Conservation (phyloP, 169 alveolate species). For the Besnoitia besnoiti region DNA sequence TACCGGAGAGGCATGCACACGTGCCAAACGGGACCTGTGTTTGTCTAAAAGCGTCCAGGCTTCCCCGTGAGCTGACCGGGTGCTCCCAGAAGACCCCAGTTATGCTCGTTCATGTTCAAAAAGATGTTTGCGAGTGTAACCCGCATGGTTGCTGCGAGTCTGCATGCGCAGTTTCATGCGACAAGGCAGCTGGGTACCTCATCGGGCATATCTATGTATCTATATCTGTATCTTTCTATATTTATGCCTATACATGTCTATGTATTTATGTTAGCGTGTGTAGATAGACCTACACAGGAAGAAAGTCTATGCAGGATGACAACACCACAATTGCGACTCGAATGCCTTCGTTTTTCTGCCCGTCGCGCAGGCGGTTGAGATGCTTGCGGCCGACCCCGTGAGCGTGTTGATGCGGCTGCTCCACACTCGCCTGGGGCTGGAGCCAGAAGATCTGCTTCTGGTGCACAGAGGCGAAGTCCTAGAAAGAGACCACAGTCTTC, state of each 20-base stretch:
- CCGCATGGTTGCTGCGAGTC: no score
- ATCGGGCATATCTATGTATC: background rate
- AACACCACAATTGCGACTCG: background rate
- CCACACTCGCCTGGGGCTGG: background rate
- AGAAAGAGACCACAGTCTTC: background rate
- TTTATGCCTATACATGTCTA: background rate
- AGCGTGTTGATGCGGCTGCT: background rate
- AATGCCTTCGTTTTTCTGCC: background rate
- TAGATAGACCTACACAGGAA: background rate
- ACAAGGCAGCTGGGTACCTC: background rate
- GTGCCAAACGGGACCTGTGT: no score
- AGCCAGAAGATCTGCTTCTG: background rate
- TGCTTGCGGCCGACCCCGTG: background rate
- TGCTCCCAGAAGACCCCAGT: no score
- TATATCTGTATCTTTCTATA: background rate
- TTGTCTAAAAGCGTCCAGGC: no score
- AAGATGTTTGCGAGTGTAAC: no score
- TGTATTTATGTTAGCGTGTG: background rate
- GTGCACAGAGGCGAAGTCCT: conserved; percentile 2
- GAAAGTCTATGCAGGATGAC: background rate
- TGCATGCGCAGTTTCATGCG: no score
- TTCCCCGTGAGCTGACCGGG: no score
- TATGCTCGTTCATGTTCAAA: no score
- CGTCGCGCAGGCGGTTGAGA: conserved; percentile 2
- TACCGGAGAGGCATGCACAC: no score